Conservation (phyloP, 148 eudicot species). For the Nepenthes mirabilis region DNA sequence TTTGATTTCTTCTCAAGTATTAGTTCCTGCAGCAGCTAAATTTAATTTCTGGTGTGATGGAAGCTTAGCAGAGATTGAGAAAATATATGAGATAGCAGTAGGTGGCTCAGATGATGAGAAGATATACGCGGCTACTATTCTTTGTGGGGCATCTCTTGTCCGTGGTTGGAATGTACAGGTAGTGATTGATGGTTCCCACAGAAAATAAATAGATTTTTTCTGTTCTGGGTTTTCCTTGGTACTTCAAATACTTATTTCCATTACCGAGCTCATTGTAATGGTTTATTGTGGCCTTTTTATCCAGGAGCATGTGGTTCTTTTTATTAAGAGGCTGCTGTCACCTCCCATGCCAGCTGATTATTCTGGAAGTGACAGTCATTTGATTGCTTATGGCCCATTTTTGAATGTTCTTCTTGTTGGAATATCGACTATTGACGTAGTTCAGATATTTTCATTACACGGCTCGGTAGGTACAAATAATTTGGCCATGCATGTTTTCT, state of each 20-base stretch:
- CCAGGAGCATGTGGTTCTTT: conserved; percentile 71
- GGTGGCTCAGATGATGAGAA: conserved; percentile 81
- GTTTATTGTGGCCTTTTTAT: conserved; percentile 9
- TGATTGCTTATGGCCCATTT: conserved; percentile 54
- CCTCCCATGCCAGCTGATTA: conserved; percentile 59
- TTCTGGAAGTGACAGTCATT: conserved; percentile 71
- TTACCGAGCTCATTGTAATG: neutral
- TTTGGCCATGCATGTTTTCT: neutral
- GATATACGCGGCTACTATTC: conserved; percentile 63
- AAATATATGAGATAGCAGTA: conserved; percentile 66
- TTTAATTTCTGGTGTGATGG: conserved; percentile 33
- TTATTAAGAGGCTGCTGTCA: conserved; percentile 63
- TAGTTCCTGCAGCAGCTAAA: conserved; percentile 22
- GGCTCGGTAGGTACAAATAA: conserved; percentile 54
- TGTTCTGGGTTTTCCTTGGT: neutral
- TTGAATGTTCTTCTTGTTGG: conserved; percentile 78
- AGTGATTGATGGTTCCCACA: conserved; percentile 4
- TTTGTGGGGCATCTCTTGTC: conserved; percentile 81
- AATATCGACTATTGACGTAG: conserved; percentile 59
- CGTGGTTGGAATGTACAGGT: conserved; percentile 99
- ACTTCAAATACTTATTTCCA: neutral
- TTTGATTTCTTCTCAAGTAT: neutral
- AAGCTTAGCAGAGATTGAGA: conserved; percentile 96
- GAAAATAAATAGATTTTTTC: neutral
- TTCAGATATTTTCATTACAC: conserved; percentile 88